Evolutionary conservation across 345 rosid species (phyloP), one percentile per base, ranked within the genome.

Genomic region (Dipteronia dyeriana): DNA sequence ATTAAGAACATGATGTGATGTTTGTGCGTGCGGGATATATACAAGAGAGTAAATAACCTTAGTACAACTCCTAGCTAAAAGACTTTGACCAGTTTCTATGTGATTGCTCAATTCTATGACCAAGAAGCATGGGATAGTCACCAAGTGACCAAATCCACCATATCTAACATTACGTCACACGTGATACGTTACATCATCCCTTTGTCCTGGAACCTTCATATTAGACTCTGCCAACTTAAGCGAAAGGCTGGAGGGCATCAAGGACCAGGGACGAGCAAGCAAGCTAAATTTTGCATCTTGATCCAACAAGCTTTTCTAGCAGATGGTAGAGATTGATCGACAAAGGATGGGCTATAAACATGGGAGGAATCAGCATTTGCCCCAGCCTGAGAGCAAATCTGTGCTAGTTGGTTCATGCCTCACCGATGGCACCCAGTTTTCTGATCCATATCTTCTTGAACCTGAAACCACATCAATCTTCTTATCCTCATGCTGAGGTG

Each of bases 1-100:
- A 22, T 29, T 25, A 34, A 39, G 3, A 13, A 17, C 34, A n/a
- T n/a, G 62, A 57, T n/a, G n/a, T n/a, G n/a, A n/a, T 19, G 9
- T 31, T 31, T 31, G 4, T 14, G 20, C 2, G 3, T 4, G 23
- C 3, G 62, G 62, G 25, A n/a, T 16, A 39, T 5, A 71, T 7
- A 25, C 9, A 1, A 49, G 19, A 68, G 26, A 51, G 66, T 3
- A 66, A n/a, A 62, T 38, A 12, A 92, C 96, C 92, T 93, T 90
- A 0, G 95, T 88, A 75, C 94, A 93, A 80, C 94, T 92, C 85
- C 95, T 83, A 49, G 82, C 85, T 23, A 89, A 84, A 78, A 78
- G 79, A 62, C 70, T 62, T 43, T 71, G 79, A 83, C 97, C 92
- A 88, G 80, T 83, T 90, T 51, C 83, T 87, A 79, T 76, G 82